A percentile compares a stretch with the other conserved stretches of the same genome.
These are phyloP conservation scores for Ganoderma lingzhi DNA, from an alignment of 1,284 basidiomycete genomes.

Conservation along the genomic window DNA sequence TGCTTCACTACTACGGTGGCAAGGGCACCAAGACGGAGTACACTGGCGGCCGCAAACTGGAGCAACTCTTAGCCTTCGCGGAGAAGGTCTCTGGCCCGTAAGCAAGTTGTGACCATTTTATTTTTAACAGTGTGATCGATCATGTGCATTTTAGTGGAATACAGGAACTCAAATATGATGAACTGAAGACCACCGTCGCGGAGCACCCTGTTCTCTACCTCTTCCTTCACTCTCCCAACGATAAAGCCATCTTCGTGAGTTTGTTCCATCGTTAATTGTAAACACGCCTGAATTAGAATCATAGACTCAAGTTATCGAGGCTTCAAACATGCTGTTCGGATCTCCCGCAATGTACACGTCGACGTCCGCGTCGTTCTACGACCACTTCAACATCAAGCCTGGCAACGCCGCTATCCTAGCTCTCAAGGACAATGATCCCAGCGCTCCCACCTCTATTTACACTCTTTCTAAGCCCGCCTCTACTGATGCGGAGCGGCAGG, in stretches of 20 bases:
- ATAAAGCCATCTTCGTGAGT: constrained; percentile 54
- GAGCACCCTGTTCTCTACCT: constrained; percentile 78
- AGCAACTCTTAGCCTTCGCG: constrained; percentile 75
- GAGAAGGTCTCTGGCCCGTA: constrained; percentile 59
- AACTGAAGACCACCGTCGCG: constrained; percentile 58
- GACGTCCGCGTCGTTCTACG: constrained; percentile 53
- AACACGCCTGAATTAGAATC: constrained; percentile 1
- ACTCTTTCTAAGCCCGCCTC: constrained; percentile 26
- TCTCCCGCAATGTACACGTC: constrained; percentile 74
- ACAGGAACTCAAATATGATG: constrained; percentile 57
- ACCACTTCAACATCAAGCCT: constrained; percentile 59
- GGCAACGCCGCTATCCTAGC: constrained; percentile 67
- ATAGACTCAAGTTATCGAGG: constrained; percentile 56
- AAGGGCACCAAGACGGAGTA: constrained; percentile 70
- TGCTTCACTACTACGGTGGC: constrained; percentile 69
- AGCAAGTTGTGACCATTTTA: constrained; percentile 6
- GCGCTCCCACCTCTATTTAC: constrained; percentile 45
- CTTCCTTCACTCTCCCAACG: constrained; percentile 65
- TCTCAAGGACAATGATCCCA: constrained; percentile 74
- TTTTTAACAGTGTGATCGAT: constrained; percentile 13
- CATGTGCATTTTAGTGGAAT: constrained; percentile 45
- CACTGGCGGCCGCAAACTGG: constrained; percentile 70
- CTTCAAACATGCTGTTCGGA: constrained; percentile 69
- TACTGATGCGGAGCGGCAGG: constrained; percentile 19
- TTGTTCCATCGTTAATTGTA: neutral